Conservation (phyloP, 2,329 filamentous ascomycete species). For the Cordyceps militaris region DNA sequence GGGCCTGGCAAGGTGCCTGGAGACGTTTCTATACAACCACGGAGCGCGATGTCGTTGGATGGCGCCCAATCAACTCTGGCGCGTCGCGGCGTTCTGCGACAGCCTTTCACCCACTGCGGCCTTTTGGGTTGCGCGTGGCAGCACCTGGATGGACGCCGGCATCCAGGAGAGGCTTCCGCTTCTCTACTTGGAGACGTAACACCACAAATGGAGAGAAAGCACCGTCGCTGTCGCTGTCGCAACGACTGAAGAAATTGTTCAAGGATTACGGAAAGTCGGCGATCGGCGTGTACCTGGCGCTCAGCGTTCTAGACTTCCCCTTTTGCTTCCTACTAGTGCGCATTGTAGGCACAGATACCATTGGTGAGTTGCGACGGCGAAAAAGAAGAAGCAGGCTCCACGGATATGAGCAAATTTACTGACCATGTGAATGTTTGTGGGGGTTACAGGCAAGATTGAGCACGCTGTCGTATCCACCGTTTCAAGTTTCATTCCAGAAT, state of each 20-base stretch:
- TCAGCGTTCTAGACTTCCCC: slow-evolving; percentile 86
- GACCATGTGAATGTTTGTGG: not conserved
- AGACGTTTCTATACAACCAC: slow-evolving; percentile 3
- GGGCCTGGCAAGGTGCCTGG: slow-evolving; percentile 10
- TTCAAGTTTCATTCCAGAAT: slow-evolving; percentile 52
- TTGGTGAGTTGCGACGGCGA: slow-evolving; percentile 49
- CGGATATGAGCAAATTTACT: not conserved
- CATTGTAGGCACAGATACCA: slow-evolving; percentile 73
- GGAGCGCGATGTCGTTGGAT: not conserved
- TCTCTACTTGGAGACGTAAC: slow-evolving; percentile 27
- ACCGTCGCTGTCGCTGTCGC: slow-evolving; percentile 49
- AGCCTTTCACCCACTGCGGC: not conserved
- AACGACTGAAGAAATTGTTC: slow-evolving; percentile 72
- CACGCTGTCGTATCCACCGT: slow-evolving; percentile 57
- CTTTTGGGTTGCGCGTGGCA: not conserved
- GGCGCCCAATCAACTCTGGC: not conserved
- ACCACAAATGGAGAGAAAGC: slow-evolving; percentile 18
- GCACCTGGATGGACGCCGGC: not conserved
- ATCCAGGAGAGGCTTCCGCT: slow-evolving; percentile 26
- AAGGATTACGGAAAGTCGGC: slow-evolving; percentile 93
- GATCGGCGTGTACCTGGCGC: slow-evolving; percentile 77
- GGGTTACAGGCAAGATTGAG: slow-evolving; percentile 49
- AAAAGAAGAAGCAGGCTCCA: not conserved
- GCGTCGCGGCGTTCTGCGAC: not conserved
- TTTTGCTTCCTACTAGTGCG: slow-evolving; percentile 89